Conservation (phyloP, 345 rosid genomes). For the Ceriops zippeliana region DNA sequence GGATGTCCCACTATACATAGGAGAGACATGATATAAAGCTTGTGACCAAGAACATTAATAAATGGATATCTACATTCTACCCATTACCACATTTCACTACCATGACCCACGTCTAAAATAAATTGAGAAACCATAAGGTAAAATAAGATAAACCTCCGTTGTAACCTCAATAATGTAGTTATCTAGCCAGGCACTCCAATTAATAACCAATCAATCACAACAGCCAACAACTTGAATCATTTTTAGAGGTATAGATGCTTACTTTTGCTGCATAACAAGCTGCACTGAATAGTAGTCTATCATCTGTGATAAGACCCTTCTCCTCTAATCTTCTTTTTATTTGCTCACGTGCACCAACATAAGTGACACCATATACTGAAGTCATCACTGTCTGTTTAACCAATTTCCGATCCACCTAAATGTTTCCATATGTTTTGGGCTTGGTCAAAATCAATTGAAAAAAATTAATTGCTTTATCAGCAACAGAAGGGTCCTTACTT, state of each 20-base stretch:
- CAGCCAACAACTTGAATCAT: neutral
- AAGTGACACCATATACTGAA: slow-evolving; percentile 98
- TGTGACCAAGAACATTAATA: neutral
- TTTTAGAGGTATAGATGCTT: slow-evolving; percentile 24
- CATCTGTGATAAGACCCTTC: slow-evolving; percentile 83
- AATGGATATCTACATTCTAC: neutral
- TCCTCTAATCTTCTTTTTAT: slow-evolving; percentile 90
- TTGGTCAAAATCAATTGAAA: neutral
- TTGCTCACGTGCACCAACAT: slow-evolving; percentile 95
- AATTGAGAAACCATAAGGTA: neutral
- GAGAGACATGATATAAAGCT: neutral
- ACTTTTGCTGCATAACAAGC: slow-evolving; percentile 95
- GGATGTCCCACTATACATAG: neutral
- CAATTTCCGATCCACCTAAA: slow-evolving; percentile 91
- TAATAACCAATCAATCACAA: neutral
- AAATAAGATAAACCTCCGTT: neutral
- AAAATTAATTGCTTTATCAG: neutral
- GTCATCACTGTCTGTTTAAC: slow-evolving; percentile 99
- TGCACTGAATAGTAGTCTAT: slow-evolving; percentile 65
- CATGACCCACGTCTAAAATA: slow-evolving; percentile 1
- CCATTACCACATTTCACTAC: neutral
- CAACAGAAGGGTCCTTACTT: slow-evolving; percentile 38
- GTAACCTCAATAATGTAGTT: slow-evolving; percentile 1
- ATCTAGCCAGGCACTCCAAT: neutral
- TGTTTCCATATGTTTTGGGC: slow-evolving; percentile 23